Base-by-base conservation (phyloP, 805 yeast genomes). In the Lachancea dasiensis region DNA sequence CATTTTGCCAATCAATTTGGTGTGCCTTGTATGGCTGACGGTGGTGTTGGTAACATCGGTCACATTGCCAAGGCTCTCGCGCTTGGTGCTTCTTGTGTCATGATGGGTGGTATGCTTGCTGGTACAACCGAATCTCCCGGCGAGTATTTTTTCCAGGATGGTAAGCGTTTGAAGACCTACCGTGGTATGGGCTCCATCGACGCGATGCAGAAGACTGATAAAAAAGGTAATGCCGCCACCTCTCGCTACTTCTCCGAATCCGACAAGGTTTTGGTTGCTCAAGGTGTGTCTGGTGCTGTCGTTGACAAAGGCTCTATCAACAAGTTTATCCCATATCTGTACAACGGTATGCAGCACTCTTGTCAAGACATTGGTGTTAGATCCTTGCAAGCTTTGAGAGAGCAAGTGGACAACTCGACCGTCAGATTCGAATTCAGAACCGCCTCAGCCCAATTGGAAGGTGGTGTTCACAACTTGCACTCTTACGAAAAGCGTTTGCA, bases 141-240 rank as follows among this genome's bases (percentile, higher is more conserved):
- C 69, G 89, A 85, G 58, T 92, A 89, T 74, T 92, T 85, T 72
- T 92, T 81, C 82, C 79, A 95, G 63, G 98, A 92, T 61, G 98
- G 98, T 63, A 81, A 92, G 75, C 84, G 98, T 70, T 79, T 92
- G 67, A 92, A 92, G 77, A 68, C 86, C 45, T 92, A 92, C 77
- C 82, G 98, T 72, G 98, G 98, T 72, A 92, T 92, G 98, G 98
- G 98, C 56, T 90, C 97, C 28, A 81, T 92, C 56, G 98, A 90
- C 65, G 98, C 98, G 51, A 90, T 90, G 97, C 90, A 89, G 75
- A 68, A 75, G 64, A 86, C 97, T 47, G 79, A 80, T 51, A 74
- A 72, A 57, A 78, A 78, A 63, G 96, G 95, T 56, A 92, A 92
- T 61, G 98, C 98, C 39, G 90, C 98, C 34, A 86, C 98, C 47